A percentile compares a stretch with the other conserved stretches of the same genome.
phyloP scores from a whole-genome alignment of 1,139 yeast species.

The Zygoascus sp. region DNA sequence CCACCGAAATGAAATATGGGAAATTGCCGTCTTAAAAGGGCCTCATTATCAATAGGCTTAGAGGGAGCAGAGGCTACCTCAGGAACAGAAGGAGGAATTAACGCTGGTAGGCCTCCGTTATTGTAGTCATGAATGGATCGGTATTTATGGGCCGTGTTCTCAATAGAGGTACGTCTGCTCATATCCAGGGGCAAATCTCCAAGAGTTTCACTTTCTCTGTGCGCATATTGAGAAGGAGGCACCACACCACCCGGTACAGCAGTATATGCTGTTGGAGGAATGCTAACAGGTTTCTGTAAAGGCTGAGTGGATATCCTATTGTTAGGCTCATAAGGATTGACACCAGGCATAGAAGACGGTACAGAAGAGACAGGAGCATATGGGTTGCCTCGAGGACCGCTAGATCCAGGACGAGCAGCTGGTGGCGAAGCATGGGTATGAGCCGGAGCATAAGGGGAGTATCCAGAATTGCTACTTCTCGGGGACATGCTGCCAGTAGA shows the following conservation, averaged over 20 bases:
- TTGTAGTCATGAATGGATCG: neutral
- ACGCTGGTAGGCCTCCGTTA: neutral
- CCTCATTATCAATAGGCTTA: slow-evolving; percentile 31
- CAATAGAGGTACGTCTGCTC: slow-evolving; percentile 11
- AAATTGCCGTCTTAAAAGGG: slow-evolving; percentile 51
- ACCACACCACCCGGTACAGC: neutral
- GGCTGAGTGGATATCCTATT: slow-evolving; percentile 1
- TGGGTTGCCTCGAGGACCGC: slow-evolving; percentile 1
- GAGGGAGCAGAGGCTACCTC: slow-evolving; percentile 9
- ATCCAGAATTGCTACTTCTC: slow-evolving; percentile 6
- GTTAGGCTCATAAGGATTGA: slow-evolving; percentile 5
- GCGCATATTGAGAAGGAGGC: neutral
- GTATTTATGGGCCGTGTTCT: slow-evolving; percentile 6
- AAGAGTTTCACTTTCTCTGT: slow-evolving; percentile 14
- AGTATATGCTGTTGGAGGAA: neutral
- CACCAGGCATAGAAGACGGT: neutral
- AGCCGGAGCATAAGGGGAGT: slow-evolving; percentile 8
- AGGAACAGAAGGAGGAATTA: neutral
- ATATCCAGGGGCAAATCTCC: slow-evolving; percentile 25
- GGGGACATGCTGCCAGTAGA: slow-evolving; percentile 8
- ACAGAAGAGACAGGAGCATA: slow-evolving; percentile 7
- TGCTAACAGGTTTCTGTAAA: neutral
- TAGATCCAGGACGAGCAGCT: neutral
- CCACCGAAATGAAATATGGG: slow-evolving; percentile 75
- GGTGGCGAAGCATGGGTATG: slow-evolving; percentile 1